Evolutionary conservation across 495 filamentous ascomycete genomes (phyloP), one percentile per base, ranked within the genome.

Genomic region (Jackrogersella minutella): DNA sequence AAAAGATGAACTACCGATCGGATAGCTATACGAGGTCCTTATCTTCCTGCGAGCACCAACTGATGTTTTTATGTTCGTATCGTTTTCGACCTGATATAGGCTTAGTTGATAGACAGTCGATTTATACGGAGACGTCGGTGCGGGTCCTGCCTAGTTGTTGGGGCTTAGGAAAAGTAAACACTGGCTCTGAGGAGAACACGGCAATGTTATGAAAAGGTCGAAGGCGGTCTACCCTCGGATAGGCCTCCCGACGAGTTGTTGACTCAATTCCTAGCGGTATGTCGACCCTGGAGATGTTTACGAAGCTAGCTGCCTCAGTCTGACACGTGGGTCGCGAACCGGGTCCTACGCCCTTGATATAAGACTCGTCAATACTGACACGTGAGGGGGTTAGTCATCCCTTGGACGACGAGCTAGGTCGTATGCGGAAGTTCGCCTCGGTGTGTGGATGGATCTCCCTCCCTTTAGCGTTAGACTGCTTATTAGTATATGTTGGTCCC

Each of bases 321-420:
- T 60, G 30, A 59, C 60, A 64, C 41, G 60, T 69, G 55, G 60
- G 49, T 60, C 51, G 21, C 30, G 41, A 11, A 44, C 34, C 31
- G 36, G 55, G 49, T 36, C 24, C n/a, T 36, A 36, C 16, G 16
- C 30, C 30, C 17, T 52, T 30, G 52, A 28, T 17, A 36, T 36
- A 40, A n/a, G 9, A 22, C 21, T 33, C 6, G 55, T 31, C 30
- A 49, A 41, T 56, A 44, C 28, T 44, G 36, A 53, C 31, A 57
- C 37, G 19, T 53, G 8, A 5, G 21, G n/a, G 43, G 8, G 19
- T 59, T 53, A 56, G 28, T 37, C n/a, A 37, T 58, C 34, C 37
- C 31, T 21, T 9, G 10, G 26, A n/a, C 17, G 36, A 44, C 10
- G 41, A 50, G 43, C 55, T 60, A 69, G 28, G 33, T 56, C 60